Evolutionary conservation across 805 yeast species (phyloP).

Genomic region (Ogataea methylovora): DNA sequence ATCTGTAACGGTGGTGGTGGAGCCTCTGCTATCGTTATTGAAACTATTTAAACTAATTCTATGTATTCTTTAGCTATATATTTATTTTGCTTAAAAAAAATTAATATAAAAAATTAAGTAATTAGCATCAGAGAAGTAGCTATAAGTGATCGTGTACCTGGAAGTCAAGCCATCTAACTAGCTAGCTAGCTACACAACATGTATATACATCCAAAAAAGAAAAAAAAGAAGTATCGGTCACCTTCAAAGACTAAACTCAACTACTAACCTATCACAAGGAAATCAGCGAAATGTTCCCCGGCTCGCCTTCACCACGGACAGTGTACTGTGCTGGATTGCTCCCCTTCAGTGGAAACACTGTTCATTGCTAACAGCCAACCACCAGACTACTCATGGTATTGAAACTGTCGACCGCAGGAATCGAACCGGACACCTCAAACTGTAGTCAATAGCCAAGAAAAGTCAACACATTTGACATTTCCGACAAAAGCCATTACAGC

Average conservation of each 20-base stretch:
- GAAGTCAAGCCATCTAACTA: too few species aligned
- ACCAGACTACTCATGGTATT: slow-evolving; percentile 26
- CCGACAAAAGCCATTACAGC: slow-evolving; percentile 28
- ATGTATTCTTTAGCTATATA: slow-evolving; percentile 1
- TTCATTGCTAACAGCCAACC: slow-evolving; percentile 21
- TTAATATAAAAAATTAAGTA: neutral
- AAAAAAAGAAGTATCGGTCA: slow-evolving; percentile 13
- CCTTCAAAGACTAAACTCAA: slow-evolving; percentile 12
- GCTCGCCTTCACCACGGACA: slow-evolving; percentile 34
- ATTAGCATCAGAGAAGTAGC: too few species aligned
- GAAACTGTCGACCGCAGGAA: slow-evolving; percentile 28
- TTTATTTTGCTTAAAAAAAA: neutral
- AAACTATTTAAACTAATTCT: slow-evolving; percentile 37
- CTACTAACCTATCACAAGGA: slow-evolving; percentile 15
- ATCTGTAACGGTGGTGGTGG: slow-evolving; percentile 99
- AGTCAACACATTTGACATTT: slow-evolving; percentile 16
- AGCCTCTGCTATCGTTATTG: slow-evolving; percentile 87
- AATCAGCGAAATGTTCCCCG: slow-evolving; percentile 31
- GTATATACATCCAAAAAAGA: neutral
- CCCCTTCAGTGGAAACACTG: slow-evolving; percentile 33
- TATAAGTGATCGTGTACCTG: too few species aligned
- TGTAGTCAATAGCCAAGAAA: slow-evolving; percentile 12
- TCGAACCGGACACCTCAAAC: slow-evolving; percentile 37
- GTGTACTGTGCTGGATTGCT: slow-evolving; percentile 37
- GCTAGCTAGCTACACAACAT: too few species aligned